Base-by-base conservation (phyloP, 2,329 filamentous ascomycete species). In the Beauveria asiatica region DNA sequence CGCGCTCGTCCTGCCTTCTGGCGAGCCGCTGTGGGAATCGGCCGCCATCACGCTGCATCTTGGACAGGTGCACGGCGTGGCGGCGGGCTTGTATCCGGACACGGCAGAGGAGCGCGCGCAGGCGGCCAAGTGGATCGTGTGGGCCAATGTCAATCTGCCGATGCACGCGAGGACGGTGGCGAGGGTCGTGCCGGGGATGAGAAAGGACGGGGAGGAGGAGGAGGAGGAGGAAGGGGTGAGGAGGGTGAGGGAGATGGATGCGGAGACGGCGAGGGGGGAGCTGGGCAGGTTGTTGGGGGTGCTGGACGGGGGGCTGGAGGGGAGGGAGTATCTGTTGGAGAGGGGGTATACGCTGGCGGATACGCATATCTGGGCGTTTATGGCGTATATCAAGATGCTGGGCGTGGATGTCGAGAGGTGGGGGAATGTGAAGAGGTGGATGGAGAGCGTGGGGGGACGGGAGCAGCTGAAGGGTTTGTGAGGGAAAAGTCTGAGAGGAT, bases 21-120 rank as follows among this genome's bases (percentile, higher is more conserved):
- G 25, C 16, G 41, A 39, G 25, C 13, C 57, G n/a, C 46, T 62
- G 17, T 62, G 61, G 61, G 61, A 62, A n/a, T 62, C 61, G 17
- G 53, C 53, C 25, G 61, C 61, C 48, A 62, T 62, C 49, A 61
- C 61, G 57, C 55, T 61, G 45, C 46, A 62, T 59, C 61, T 62
- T 1, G 61, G 58, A 0, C 53, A 61, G 19, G 3, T 16, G n/a
- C 49, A 37, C 49, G 61, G 61, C 46, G 58, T 57, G 5, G 58
- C 57, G 11, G 33, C 55, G 25, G 52, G 45, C 11, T 19, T 60
- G 30, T 45, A 55, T 33, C 51, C 51, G 17, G 37, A 37, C 7
- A 23, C 16, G 19, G 9, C 46, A 6, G 19, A 23, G 37, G 17
- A 16, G 41, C 58, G 61, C 39, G 61, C 53, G 49, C 57, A 62